These are phyloP conservation scores for Kwoniella botswanensis DNA, from an alignment of 768 basidiomycete genomes.

Conservation along the genomic window DNA sequence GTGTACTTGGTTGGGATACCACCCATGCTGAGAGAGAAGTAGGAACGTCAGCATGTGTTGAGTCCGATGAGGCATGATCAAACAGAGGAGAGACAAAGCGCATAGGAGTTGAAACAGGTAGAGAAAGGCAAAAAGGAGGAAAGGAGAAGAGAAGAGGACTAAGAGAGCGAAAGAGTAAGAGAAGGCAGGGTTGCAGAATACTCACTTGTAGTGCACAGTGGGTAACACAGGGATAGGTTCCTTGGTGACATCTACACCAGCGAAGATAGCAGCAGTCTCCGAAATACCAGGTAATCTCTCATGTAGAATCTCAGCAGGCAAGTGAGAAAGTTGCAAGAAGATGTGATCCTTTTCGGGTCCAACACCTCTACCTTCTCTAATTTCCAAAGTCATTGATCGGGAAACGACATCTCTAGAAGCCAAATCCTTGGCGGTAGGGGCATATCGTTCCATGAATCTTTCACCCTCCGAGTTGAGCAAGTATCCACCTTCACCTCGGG, in stretches of 20 bases:
- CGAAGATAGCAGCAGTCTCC: conserved; percentile 98
- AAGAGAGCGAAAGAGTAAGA: conserved; percentile 63
- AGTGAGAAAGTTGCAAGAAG: conserved; percentile 93
- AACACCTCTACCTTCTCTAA: conserved; percentile 98
- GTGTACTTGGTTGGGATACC: conserved; percentile 99
- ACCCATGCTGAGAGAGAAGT: conserved; percentile 71
- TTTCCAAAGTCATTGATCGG: conserved; percentile 97
- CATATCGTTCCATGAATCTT: conserved; percentile 99
- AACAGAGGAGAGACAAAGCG: not conserved
- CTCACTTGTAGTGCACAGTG: conserved; percentile 89
- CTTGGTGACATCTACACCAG: conserved; percentile 99
- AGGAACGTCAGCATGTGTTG: not conserved
- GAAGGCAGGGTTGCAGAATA: not conserved
- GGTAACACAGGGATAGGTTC: conserved; percentile 98
- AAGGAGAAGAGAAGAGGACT: not conserved
- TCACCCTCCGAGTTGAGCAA: conserved; percentile 97
- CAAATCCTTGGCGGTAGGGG: conserved; percentile 98
- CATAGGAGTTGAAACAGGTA: not conserved
- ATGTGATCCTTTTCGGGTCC: conserved; percentile 98
- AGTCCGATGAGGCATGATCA: no score
- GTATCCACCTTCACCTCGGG: conserved; percentile 99
- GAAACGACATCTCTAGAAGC: conserved; percentile 99
- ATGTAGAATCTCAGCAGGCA: conserved; percentile 92
- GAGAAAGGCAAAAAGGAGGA: not conserved
- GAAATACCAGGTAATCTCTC: conserved; percentile 99